These are phyloP conservation scores for Salix viminalis DNA, from an alignment of 345 rosid species.

Conservation along the genomic window DNA sequence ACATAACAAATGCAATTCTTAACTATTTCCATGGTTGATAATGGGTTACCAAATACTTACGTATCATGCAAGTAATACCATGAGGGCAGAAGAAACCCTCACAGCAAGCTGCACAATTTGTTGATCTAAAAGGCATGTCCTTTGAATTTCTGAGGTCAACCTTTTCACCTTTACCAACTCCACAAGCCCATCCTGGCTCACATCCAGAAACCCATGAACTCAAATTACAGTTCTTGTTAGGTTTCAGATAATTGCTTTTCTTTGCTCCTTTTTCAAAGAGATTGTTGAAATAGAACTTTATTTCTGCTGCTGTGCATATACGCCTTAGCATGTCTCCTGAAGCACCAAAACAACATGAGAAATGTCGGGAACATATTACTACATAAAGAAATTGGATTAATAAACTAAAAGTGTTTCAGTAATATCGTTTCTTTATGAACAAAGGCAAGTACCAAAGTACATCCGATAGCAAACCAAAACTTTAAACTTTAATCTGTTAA, in stretches of 20 bases:
- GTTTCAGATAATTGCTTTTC: slow-evolving; percentile 52
- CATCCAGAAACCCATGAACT: slow-evolving; percentile 90
- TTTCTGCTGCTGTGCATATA: slow-evolving; percentile 85
- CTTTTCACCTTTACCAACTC: slow-evolving; percentile 35
- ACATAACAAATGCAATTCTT: not conserved
- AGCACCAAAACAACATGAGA: slow-evolving; percentile 7
- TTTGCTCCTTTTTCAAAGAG: slow-evolving; percentile 36
- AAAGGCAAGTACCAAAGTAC: not conserved
- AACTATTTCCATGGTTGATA: not conserved
- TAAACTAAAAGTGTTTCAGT: not conserved
- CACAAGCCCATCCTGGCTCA: slow-evolving; percentile 98
- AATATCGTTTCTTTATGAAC: not conserved
- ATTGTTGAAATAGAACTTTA: slow-evolving; percentile 66
- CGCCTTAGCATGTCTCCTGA: slow-evolving; percentile 69
- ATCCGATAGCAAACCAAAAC: not conserved
- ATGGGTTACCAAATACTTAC: slow-evolving; percentile 45
- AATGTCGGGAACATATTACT: not conserved
- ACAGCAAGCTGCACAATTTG: slow-evolving; percentile 59
- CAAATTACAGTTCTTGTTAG: slow-evolving; percentile 88
- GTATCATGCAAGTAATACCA: slow-evolving; percentile 97
- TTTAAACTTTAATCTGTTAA: not conserved
- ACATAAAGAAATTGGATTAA: not conserved
- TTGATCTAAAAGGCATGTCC: slow-evolving; percentile 52
- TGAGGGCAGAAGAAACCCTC: slow-evolving; percentile 98
- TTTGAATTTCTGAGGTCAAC: slow-evolving; percentile 52